Evolutionary conservation across 352 stramenopile genomes (phyloP).

Genomic region (Pythium oligandrum): DNA sequence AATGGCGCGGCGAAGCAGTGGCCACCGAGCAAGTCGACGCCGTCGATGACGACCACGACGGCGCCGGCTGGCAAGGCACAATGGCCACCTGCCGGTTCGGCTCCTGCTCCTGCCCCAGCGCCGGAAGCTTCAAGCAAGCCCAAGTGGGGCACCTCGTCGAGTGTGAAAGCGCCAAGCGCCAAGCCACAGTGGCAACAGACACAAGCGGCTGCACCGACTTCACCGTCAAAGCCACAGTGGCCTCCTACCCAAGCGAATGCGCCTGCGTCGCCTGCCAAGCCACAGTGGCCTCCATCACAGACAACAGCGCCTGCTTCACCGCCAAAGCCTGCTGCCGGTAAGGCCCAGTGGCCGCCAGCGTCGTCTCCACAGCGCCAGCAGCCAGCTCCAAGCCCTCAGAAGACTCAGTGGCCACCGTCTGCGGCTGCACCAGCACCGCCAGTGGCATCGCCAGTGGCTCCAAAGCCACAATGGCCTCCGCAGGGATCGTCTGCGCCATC

Average conservation of each 20-base stretch:
- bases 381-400: slow-evolving; percentile 1
- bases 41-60: neutral
- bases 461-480: slow-evolving; percentile 24
- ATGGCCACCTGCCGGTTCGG: slow-evolving; percentile 32
- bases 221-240: slow-evolving; percentile 28
- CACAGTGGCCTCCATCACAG: slow-evolving; percentile 25
- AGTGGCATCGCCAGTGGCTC: slow-evolving; percentile 11
- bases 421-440: neutral
- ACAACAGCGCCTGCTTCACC: slow-evolving; percentile 2
- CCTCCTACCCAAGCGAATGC: slow-evolving; percentile 9
- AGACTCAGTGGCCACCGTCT: slow-evolving; percentile 23
- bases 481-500: slow-evolving; percentile 4
- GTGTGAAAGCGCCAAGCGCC: neutral
- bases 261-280: slow-evolving; percentile 20
- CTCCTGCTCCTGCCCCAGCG: slow-evolving; percentile 3
- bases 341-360: slow-evolving; percentile 17
- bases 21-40: too few species aligned
- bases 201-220: slow-evolving; percentile 11
- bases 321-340: slow-evolving; percentile 1
- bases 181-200: slow-evolving; percentile 43
- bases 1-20: too few species aligned
- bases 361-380: neutral
- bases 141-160: neutral
- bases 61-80: slow-evolving; percentile 14
- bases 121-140: neutral